Evolutionary conservation across 2,329 filamentous ascomycete genomes (phyloP), one percentile per base, ranked within the genome.

Genomic region (Piedraia hortae): DNA sequence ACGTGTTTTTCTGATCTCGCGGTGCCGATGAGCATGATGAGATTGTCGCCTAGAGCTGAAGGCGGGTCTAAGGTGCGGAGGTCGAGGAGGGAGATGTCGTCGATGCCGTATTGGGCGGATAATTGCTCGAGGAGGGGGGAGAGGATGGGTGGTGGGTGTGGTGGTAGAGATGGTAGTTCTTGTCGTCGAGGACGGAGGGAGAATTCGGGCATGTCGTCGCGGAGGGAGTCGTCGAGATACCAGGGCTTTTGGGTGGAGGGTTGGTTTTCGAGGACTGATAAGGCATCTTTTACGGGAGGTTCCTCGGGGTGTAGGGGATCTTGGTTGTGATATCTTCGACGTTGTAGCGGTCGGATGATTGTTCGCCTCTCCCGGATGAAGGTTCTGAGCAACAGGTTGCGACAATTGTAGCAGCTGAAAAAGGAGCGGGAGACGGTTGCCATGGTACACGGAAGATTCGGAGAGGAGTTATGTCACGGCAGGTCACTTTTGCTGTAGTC

Each of bases 1-100:
- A 97, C 53, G 48, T 97, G 85, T 23, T 82, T 78, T 44, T 91
- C 75, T 36, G 75, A 88, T 26, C 85, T 69, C 8, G 82, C 75
- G 5, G 78, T 90, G 18, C 72, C 78, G 31, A 97, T 64, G 14
- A 97, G 48, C 85, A 93, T 93, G 24, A 97, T 58, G 13, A 91
- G 56, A 35, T 82, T 80, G 2, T 74, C 63, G 2, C 85, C 85
- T 1, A 97, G 57, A 0, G 80, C 80, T 1, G 82, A 68, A 0
- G 80, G 73, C 1, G 80, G 78, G 34, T 91, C 73, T 21, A 93
- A 56, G 16, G 62, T 51, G 25, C 85, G 74, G 14, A 97, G 54
- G 39, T 97, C 85, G 21, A 90, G 54, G 4, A 97, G 47, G 1
- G 56, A 56, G 20, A 97, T 53, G 25, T 78, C 62, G 39, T 91